These are phyloP conservation scores for Chondrus crispus DNA, from an alignment of 23 red algal genomes.

Conservation along the genomic window DNA sequence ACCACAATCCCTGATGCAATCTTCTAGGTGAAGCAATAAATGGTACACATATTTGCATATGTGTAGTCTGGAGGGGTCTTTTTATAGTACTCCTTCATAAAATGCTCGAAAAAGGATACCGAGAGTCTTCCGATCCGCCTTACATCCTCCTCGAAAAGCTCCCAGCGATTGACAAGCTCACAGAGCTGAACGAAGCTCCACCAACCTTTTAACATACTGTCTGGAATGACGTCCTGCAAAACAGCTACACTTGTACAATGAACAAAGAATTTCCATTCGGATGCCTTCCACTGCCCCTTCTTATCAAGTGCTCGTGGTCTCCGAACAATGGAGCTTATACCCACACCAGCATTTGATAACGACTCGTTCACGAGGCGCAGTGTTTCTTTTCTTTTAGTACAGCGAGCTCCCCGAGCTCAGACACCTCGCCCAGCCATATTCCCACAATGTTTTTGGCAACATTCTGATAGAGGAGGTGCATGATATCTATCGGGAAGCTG, in stretches of 20 bases:
- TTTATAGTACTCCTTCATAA: background rate
- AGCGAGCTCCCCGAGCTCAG: too few relatives aligned
- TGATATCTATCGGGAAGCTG: constrained; percentile 20
- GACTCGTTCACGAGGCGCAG: too few relatives aligned
- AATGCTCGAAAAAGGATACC: background rate
- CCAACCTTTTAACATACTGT: too few relatives aligned
- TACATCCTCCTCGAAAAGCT: background rate
- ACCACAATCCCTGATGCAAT: background rate
- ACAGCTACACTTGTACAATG: too few relatives aligned
- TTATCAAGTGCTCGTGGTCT: too few relatives aligned
- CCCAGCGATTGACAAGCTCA: background rate
- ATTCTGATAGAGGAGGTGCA: constrained; percentile 33
- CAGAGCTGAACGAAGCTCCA: background rate
- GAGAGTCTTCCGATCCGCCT: background rate
- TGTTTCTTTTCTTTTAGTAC: too few relatives aligned
- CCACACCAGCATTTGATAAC: too few relatives aligned
- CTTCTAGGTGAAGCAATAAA: background rate
- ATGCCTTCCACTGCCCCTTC: too few relatives aligned
- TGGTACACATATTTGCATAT: background rate
- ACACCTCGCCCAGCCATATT: background rate
- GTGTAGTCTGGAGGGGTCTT: background rate
- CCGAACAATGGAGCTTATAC: too few relatives aligned
- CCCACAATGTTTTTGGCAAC: background rate
- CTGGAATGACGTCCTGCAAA: background rate
- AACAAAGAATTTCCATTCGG: too few relatives aligned